Conservation (phyloP, 176 grass and related monocot genomes). For the Oryza brachyantha region DNA sequence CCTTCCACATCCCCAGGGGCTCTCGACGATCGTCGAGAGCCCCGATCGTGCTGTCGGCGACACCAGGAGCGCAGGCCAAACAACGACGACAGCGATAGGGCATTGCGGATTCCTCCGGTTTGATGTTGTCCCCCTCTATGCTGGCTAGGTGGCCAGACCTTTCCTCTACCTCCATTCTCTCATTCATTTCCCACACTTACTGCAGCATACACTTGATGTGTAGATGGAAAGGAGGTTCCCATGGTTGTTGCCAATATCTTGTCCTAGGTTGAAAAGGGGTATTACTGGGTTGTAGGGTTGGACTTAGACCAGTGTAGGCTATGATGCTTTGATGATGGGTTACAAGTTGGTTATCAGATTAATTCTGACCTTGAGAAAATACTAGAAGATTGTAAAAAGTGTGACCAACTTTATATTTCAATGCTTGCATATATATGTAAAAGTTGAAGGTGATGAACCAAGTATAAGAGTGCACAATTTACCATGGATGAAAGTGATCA, state of each 20-base stretch:
- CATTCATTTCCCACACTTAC: slow-evolving; percentile 10
- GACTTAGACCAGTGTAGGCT: slow-evolving; percentile 27
- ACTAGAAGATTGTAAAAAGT: background rate
- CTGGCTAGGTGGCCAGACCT: background rate
- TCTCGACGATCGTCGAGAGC: slow-evolving; percentile 2
- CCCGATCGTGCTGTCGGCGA: slow-evolving; percentile 35
- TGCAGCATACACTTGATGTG: slow-evolving; percentile 37
- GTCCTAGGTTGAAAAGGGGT: slow-evolving; percentile 23
- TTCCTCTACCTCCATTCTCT: background rate
- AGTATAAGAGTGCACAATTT: background rate
- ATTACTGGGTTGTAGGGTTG: background rate
- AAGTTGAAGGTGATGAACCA: background rate
- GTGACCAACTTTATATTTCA: background rate
- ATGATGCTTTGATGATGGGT: slow-evolving; percentile 43
- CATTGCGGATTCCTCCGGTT: slow-evolving; percentile 27
- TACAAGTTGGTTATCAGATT: slow-evolving; percentile 20
- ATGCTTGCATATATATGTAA: background rate
- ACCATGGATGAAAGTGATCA: background rate
- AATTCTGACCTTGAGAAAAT: slow-evolving; percentile 21
- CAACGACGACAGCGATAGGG: slow-evolving; percentile 25
- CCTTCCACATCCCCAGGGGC: background rate
- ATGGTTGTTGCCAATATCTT: slow-evolving; percentile 28
- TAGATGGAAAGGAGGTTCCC: slow-evolving; percentile 9
- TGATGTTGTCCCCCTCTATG: slow-evolving; percentile 40
- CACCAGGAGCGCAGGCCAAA: slow-evolving; percentile 8